Evolutionary conservation across 805 yeast genomes (phyloP), one percentile per base, ranked within the genome.

Genomic region (Wickerhamomyces subpelliculosus): DNA sequence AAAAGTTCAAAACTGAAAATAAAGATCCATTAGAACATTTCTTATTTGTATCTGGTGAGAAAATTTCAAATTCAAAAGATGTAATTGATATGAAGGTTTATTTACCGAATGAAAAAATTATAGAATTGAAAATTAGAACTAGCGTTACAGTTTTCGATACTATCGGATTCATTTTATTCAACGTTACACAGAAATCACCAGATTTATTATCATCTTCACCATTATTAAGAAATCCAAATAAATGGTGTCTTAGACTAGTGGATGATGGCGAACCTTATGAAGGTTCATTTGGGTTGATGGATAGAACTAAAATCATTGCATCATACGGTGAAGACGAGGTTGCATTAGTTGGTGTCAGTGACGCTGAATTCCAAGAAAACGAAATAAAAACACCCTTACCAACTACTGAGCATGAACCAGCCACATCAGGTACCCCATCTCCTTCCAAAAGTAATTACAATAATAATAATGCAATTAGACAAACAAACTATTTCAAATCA

Each of bases 211-310:
- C 18, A n/a, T 3, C 18, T 6, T 8, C 34, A 28, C 17, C n/a
- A 7, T 9, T 8, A 5, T 14, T 42, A 3, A 40, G 29, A 25
- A 75, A 82, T 43, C 84, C 89, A 0, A 81, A 83, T 49, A 58
- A 61, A 42, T 87, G 95, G 93, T 70, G 80, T 38, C 53, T 90
- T 25, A 84, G 84, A 40, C 67, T 90, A 18, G 88, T 84, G 1
- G 98, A 93, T 36, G 97, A 89, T 55, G 90, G 90, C 8, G 96
- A 94, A 36, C 80, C 84, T 27, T 88, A 86, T 38, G 98, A 94
- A 48, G 81, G 75, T 26, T 85, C 87, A 37, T 89, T 93, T 64
- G 97, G 97, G 2, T 76, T 89, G 1, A 64, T 93, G 39, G 90
- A 83, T 32, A 65, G 97, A 45, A 69, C 74, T 0, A 67, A 89